phyloP scores from a whole-genome alignment of 2,329 filamentous ascomycete species.

The Diaporthe sp. region DNA sequence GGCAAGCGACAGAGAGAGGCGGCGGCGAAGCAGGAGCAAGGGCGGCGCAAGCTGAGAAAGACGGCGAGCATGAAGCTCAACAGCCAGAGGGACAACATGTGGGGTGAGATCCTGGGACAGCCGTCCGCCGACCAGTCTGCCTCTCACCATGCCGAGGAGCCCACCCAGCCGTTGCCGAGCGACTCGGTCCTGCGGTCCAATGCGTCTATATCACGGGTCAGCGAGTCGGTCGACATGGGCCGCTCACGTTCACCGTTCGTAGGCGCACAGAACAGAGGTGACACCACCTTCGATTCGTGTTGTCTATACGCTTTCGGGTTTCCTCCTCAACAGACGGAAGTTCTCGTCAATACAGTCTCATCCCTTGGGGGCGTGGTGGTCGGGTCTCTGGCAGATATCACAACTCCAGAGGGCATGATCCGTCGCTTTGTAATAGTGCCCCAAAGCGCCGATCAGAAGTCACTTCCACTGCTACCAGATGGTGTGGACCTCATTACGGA shows the following conservation, averaged over 20 bases:
- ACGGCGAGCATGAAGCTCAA: conserved; percentile 87
- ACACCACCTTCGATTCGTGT: conserved; percentile 66
- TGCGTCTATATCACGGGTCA: conserved; percentile 7
- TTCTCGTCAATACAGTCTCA: conserved; percentile 60
- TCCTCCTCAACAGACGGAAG: conserved; percentile 61
- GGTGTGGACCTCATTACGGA: conserved; percentile 77
- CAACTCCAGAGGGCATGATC: conserved; percentile 46
- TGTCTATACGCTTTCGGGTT: conserved; percentile 74
- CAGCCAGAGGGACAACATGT: conserved; percentile 85
- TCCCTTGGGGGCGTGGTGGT: conserved; percentile 62
- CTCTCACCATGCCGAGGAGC: conserved; percentile 33
- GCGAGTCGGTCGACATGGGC: conserved; percentile 21
- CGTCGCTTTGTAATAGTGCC: conserved; percentile 67
- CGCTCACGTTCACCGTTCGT: conserved; percentile 41
- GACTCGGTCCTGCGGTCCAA: conserved; percentile 28
- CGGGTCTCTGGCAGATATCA: conserved; percentile 56
- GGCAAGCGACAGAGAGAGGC: conserved; percentile 72
- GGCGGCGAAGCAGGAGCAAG: conserved; percentile 61
- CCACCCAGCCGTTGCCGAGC: conserved; percentile 33
- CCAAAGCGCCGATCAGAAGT: conserved; percentile 61
- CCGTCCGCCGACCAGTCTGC: conserved; percentile 48
- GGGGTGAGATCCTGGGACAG: conserved; percentile 85
- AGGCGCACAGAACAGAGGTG: conserved; percentile 45
- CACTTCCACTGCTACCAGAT: conserved; percentile 55
- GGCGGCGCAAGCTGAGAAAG: conserved; percentile 85